Evolutionary conservation across 352 stramenopile genomes (phyloP).

Genomic region (Phytophthora lateralis): DNA sequence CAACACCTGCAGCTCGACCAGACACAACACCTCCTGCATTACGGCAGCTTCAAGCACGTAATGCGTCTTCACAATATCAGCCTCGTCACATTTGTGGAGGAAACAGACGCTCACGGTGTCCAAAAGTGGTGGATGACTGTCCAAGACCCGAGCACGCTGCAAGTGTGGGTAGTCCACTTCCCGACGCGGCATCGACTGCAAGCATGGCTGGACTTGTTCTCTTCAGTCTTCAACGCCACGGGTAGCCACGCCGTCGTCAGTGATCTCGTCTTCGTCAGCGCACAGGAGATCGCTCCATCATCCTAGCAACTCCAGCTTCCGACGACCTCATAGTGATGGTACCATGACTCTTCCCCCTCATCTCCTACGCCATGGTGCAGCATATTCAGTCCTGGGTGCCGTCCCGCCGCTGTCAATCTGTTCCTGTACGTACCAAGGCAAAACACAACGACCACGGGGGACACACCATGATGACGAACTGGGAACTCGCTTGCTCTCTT

Average conservation of each 20-base stretch:
- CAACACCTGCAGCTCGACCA: slow-evolving; percentile 68
- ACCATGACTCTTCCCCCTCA: slow-evolving; percentile 8
- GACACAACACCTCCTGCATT: slow-evolving; percentile 60
- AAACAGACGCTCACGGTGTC: slow-evolving; percentile 30
- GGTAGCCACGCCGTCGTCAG: slow-evolving; percentile 42
- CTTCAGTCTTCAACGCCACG: slow-evolving; percentile 41
- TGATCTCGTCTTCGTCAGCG: slow-evolving; percentile 39
- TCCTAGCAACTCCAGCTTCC: slow-evolving; percentile 6
- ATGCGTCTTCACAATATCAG: slow-evolving; percentile 66
- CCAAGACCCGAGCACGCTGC: slow-evolving; percentile 52
- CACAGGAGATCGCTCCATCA: background rate
- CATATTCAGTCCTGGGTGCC: background rate
- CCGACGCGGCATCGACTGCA: slow-evolving; percentile 41
- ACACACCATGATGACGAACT: slow-evolving; percentile 24
- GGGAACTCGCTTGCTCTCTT: slow-evolving; percentile 37
- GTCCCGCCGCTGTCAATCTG: slow-evolving; percentile 4
- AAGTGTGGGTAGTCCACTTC: slow-evolving; percentile 75
- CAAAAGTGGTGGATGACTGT: slow-evolving; percentile 73
- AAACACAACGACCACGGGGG: slow-evolving; percentile 26
- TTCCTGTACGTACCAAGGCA: slow-evolving; percentile 34
- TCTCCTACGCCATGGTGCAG: background rate
- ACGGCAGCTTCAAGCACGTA: slow-evolving; percentile 52
- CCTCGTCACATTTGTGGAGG: slow-evolving; percentile 63
- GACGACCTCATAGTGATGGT: background rate
- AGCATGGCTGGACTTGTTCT: slow-evolving; percentile 51